Evolutionary conservation across 2,329 filamentous ascomycete genomes (phyloP), one percentile per base, ranked within the genome.

Genomic region (Hypocreales sp.): DNA sequence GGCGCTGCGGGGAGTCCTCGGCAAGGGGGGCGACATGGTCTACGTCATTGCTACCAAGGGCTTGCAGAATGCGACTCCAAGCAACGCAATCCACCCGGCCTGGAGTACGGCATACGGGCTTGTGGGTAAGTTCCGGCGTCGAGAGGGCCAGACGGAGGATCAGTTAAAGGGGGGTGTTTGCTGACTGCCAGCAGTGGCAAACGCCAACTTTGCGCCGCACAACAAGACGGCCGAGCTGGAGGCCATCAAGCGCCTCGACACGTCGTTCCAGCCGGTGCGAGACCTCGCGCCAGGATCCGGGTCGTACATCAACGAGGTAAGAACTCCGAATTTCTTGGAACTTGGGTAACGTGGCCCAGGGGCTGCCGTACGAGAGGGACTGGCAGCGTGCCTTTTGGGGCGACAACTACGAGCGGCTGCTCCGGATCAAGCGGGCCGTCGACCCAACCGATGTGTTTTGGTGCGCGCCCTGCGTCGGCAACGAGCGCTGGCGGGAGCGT

Each of bases 401-500:
- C 0, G 38, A 39, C 8, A 63, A 66, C 24, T 67, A 67, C 34
- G 37, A 48, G 10, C 47, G 48, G 2, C 41, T 67, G 4, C 35
- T 58, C 0, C 24, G 39, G 9, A 58, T 67, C 28, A 67, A 68
- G 44, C 45, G 47, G 9, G 24, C 35, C 1, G 40, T 61, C n/a
- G 62, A 68, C 32, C 62, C 61, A 0, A 30, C 43, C 0, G 60
- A 62, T 27, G 47, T 66, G 2, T 55, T 68, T 10, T 63, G 60
- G 50, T 65, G 61, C 31, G 37, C 51, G 9, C 51, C 58, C 0
- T 65, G 60, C 29, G 58, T 64, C 1, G 60, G 61, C 0, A 59
- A 51, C 28, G 56, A 62, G 24, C 38, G 41, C 0, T 62, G 57
- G 55, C 27, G 39, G 24, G 36, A 51, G 17, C 27, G 27, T 0